Conservation (phyloP, 169 alveolate genomes). For the Plasmodium malariae region DNA sequence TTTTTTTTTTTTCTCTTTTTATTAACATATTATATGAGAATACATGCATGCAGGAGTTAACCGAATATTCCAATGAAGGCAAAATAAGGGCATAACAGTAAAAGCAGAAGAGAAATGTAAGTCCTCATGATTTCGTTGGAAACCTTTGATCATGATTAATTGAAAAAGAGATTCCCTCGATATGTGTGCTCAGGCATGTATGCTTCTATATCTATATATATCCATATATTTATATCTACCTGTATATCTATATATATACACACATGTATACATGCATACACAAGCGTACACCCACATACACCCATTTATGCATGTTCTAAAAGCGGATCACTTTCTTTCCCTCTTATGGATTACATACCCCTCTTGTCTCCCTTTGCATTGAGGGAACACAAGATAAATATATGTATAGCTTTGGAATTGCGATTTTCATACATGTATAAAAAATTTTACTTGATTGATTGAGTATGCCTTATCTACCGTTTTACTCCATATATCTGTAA, state of each 20-base stretch:
- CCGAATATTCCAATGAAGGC: constrained; percentile 68
- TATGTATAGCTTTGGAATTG: background rate
- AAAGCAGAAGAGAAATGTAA: constrained; percentile 26
- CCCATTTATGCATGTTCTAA: no score
- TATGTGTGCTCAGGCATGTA: no score
- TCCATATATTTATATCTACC: no score
- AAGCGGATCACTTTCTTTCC: no score
- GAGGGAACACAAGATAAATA: background rate
- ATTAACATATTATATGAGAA: background rate
- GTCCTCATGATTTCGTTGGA: constrained; percentile 54
- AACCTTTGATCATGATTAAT: constrained; percentile 14
- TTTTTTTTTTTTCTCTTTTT: no score
- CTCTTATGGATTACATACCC: no score
- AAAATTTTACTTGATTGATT: constrained; percentile 50
- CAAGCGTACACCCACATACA: no score
- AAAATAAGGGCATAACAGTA: constrained; percentile 47
- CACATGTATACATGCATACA: no score
- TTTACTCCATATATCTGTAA: constrained; percentile 55
- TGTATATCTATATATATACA: no score
- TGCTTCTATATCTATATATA: no score
- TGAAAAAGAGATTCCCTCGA: no score
- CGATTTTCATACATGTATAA: background rate
- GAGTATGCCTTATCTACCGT: constrained; percentile 72
- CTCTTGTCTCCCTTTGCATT: background rate
- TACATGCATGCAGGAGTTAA: background rate